Evolutionary conservation across 2,329 filamentous ascomycete genomes (phyloP).

Genomic region (Colletotrichum tamarilloi): DNA sequence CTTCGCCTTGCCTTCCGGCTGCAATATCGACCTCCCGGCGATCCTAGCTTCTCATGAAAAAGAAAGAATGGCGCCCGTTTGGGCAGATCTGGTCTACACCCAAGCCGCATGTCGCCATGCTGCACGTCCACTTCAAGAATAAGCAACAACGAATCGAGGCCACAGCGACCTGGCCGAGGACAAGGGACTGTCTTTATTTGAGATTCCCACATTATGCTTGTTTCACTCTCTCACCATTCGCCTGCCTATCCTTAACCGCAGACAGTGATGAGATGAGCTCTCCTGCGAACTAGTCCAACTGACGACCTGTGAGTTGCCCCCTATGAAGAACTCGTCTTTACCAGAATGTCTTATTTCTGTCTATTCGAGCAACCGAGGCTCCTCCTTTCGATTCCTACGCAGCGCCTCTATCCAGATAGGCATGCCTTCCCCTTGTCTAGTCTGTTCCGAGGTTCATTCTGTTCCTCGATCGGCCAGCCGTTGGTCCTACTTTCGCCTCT

Average conservation of each 20-base stretch:
- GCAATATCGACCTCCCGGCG: constrained; percentile 32
- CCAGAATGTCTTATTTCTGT: constrained; percentile 30
- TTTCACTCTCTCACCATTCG: constrained; percentile 30
- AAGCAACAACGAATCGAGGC: constrained; percentile 25
- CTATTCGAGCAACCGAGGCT: constrained; percentile 22
- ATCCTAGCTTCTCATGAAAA: constrained; percentile 20
- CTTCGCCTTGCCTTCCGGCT: constrained; percentile 33
- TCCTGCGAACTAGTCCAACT: background rate
- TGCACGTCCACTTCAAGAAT: constrained; percentile 24
- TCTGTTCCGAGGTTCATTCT: background rate
- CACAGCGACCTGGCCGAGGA: constrained; percentile 7
- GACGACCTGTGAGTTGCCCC: background rate
- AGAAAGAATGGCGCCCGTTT: constrained; percentile 26
- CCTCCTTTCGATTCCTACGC: background rate
- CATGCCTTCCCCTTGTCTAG: background rate
- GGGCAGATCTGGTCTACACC: constrained; percentile 23
- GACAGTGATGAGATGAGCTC: background rate
- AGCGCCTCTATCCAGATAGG: background rate
- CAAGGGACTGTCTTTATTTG: constrained; percentile 30
- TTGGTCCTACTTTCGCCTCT: background rate
- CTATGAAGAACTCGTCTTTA: constrained; percentile 1
- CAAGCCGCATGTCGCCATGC: constrained; percentile 19
- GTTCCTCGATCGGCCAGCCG: background rate
- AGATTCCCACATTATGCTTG: constrained; percentile 26
- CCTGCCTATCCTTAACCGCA: background rate